Percentiles rank a stretch among this genome's conserved stretches.
Evolutionary conservation across 495 filamentous ascomycete species (phyloP).

Genomic region (Daldinia childiae): DNA sequence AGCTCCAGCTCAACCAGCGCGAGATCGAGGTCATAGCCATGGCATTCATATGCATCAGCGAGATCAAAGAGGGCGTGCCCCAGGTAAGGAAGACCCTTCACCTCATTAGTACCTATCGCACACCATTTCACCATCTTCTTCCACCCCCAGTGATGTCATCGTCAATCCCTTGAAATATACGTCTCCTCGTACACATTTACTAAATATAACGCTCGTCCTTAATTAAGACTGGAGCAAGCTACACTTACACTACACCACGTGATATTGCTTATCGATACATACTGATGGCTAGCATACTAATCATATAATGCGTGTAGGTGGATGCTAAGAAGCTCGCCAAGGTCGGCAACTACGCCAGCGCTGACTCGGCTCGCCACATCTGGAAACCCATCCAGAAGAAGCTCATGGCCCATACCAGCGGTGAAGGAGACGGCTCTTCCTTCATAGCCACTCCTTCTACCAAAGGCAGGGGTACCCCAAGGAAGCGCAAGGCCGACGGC

Average conservation of each 20-base stretch:
- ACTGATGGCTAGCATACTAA: neutral
- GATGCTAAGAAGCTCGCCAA: slow-evolving; percentile 28
- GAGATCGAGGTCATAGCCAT: slow-evolving; percentile 26
- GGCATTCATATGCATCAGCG: slow-evolving; percentile 21
- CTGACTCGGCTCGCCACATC: slow-evolving; percentile 30
- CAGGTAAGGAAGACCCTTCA: slow-evolving; percentile 9
- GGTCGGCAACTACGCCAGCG: slow-evolving; percentile 19
- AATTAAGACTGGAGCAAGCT: too few relatives aligned
- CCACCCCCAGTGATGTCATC: neutral
- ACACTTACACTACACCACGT: too few relatives aligned
- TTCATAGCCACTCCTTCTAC: neutral
- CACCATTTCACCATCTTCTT: neutral
- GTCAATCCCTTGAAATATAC: neutral
- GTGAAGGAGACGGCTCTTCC: neutral
- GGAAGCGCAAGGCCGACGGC: slow-evolving; percentile 24
- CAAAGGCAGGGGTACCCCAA: neutral
- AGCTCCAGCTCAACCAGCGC: slow-evolving; percentile 15
- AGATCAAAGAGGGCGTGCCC: slow-evolving; percentile 15
- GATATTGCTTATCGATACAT: neutral
- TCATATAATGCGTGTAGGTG: slow-evolving; percentile 10
- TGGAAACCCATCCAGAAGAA: slow-evolving; percentile 32
- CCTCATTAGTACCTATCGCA: neutral
- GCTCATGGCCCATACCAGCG: slow-evolving; percentile 1
- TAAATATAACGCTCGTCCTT: neutral
- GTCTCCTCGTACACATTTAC: neutral